These are phyloP conservation scores for Keithomyces neogunnii DNA, from an alignment of 2,329 filamentous ascomycete species.

Conservation along the genomic window DNA sequence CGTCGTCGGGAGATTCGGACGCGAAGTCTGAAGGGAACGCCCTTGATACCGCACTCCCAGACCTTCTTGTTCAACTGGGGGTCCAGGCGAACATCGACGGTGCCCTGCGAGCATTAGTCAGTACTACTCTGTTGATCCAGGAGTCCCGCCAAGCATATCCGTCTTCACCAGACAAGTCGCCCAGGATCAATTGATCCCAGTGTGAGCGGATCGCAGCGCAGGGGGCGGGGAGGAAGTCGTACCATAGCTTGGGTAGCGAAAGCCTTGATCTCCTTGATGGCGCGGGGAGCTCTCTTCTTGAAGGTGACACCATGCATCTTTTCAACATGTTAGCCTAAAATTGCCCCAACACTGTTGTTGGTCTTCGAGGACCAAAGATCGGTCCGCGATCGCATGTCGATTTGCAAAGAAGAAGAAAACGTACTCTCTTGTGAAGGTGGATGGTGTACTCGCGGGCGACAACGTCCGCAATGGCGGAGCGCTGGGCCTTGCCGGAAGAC, in stretches of 20 bases:
- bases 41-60: slow-evolving; percentile 99
- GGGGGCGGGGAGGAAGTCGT: slow-evolving; percentile 34
- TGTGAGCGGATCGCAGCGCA: background rate
- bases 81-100: slow-evolving; percentile 93
- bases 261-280: slow-evolving; percentile 98
- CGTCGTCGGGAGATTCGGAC: slow-evolving; percentile 98
- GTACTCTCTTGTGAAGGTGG: slow-evolving; percentile 91
- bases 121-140: slow-evolving; percentile 4
- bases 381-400: slow-evolving; percentile 1
- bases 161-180: background rate
- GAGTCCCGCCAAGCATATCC: background rate
- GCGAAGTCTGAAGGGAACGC: slow-evolving; percentile 92
- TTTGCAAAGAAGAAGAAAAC: slow-evolving; percentile 12
- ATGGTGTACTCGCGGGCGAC: slow-evolving; percentile 99
- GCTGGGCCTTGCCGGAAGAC: slow-evolving; percentile 39
- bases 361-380: background rate
- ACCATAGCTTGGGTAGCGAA: slow-evolving; percentile 96
- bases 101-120: slow-evolving; percentile 57
- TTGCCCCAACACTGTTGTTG: slow-evolving; percentile 8
- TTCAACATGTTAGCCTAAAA: slow-evolving; percentile 10
- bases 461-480: slow-evolving; percentile 97
- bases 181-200: background rate
- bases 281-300: slow-evolving; percentile 98
- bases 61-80: slow-evolving; percentile 99
- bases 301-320: slow-evolving; percentile 95